phyloP scores from a whole-genome alignment of 202 grass and related monocot species.

The Hordeum pubiflorum region DNA sequence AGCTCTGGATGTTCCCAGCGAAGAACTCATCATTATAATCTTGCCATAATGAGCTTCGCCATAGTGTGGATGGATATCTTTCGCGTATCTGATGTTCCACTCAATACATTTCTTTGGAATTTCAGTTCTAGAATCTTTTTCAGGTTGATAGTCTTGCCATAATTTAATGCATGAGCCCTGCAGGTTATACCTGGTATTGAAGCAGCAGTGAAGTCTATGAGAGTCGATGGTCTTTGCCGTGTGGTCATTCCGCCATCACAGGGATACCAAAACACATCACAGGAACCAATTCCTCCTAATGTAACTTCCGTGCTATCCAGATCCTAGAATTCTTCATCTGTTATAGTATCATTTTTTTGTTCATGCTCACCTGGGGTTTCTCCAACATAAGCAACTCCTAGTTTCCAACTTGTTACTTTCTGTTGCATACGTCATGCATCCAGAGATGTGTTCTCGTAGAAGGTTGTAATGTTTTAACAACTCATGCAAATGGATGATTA shows the following conservation, averaged over 20 bases:
- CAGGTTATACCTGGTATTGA: constrained; percentile 88
- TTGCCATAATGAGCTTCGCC: neutral
- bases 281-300: constrained; percentile 82
- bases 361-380: constrained; percentile 12
- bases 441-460: neutral
- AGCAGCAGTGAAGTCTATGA: constrained; percentile 81
- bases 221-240: constrained; percentile 62
- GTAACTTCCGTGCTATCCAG: constrained; percentile 28
- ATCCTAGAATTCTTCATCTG: neutral
- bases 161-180: neutral
- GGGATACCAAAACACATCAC: constrained; percentile 84
- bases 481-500: neutral
- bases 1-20: neutral
- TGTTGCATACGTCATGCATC: neutral
- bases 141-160: neutral
- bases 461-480: neutral
- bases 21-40: neutral
- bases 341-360: neutral
- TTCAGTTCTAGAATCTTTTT: neutral
- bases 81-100: neutral
- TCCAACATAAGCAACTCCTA: neutral
- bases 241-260: constrained; percentile 77
- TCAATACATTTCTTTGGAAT: neutral
- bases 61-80: neutral
- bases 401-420: neutral